These are phyloP conservation scores for Aphanomyces stellatus DNA, from an alignment of 352 stramenopile species.

Conservation along the genomic window DNA sequence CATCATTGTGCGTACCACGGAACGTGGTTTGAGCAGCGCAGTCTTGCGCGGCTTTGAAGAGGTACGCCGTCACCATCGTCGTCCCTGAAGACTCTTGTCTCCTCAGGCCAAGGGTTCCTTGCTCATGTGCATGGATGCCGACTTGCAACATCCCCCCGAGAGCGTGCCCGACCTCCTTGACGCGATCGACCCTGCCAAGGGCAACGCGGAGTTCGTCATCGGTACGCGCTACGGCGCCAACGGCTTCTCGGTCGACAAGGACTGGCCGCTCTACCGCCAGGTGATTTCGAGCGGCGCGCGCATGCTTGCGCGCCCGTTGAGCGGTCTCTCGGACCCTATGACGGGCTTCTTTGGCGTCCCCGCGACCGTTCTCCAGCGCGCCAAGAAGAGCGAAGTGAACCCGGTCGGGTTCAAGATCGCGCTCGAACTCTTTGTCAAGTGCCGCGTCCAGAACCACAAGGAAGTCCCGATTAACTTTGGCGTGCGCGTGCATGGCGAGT, in stretches of 20 bases:
- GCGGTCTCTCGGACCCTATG: slow-evolving; percentile 30
- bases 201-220: slow-evolving; percentile 29
- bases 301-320: slow-evolving; percentile 26
- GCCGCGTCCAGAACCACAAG: slow-evolving; percentile 21
- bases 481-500: slow-evolving; percentile 29
- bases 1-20: slow-evolving; percentile 17
- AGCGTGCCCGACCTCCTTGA: slow-evolving; percentile 25
- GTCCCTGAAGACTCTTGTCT: too few species aligned
- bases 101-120: not conserved
- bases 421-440: slow-evolving; percentile 34
- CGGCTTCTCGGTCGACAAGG: slow-evolving; percentile 24
- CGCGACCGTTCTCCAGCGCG: slow-evolving; percentile 21
- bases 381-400: slow-evolving; percentile 21
- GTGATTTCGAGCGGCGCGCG: slow-evolving; percentile 29
- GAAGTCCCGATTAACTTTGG: slow-evolving; percentile 35
- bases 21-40: slow-evolving; percentile 17
- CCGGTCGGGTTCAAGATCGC: slow-evolving; percentile 34
- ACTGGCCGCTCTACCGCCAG: slow-evolving; percentile 26
- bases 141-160: slow-evolving; percentile 35
- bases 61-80: not conserved
- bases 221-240: slow-evolving; percentile 27
- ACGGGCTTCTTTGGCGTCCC: slow-evolving; percentile 30
- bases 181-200: slow-evolving; percentile 22
- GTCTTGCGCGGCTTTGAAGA: slow-evolving; percentile 21
- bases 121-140: slow-evolving; percentile 30